Percentiles rank a stretch among this genome's conserved stretches.
Evolutionary conservation across 352 stramenopile species (phyloP).

Genomic region (Phytophthora crassamura): DNA sequence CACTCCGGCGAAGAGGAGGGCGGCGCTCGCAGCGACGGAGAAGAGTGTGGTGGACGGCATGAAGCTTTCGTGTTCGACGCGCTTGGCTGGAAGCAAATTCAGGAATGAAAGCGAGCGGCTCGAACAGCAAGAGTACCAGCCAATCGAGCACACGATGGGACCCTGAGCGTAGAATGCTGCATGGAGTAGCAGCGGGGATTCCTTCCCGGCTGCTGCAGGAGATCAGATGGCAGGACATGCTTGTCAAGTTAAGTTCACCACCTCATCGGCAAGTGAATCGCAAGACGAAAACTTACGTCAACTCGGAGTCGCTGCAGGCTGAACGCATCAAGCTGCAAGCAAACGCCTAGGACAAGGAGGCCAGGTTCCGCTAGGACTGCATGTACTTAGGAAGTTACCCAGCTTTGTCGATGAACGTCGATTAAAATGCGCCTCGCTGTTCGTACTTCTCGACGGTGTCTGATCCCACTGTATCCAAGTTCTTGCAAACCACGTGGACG

Average conservation of each 20-base stretch:
- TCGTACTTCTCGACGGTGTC: neutral
- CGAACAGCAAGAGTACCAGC: conserved; percentile 22
- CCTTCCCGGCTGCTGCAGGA: no score
- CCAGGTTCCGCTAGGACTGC: no score
- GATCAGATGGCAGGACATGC: no score
- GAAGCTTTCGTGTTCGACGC: conserved; percentile 22
- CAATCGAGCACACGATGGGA: neutral
- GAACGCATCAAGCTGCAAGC: neutral
- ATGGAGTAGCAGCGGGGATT: no score
- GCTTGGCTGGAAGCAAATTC: conserved; percentile 26
- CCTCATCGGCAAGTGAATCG: no score
- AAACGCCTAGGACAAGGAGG: no score
- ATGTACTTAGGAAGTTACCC: no score
- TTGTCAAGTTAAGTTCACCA: no score
- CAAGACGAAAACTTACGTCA: no score
- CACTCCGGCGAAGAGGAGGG: conserved; percentile 21
- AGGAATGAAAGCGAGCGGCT: conserved; percentile 21
- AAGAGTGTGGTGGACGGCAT: conserved; percentile 32
- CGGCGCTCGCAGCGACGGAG: conserved; percentile 14
- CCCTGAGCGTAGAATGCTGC: no score
- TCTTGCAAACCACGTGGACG: conserved; percentile 21
- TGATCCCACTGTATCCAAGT: conserved; percentile 17
- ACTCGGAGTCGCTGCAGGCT: neutral
- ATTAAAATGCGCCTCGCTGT: neutral
- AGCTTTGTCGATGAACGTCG: no score